Conservation (phyloP, 805 yeast species). For the Metschnikowia drakensbergensis region DNA sequence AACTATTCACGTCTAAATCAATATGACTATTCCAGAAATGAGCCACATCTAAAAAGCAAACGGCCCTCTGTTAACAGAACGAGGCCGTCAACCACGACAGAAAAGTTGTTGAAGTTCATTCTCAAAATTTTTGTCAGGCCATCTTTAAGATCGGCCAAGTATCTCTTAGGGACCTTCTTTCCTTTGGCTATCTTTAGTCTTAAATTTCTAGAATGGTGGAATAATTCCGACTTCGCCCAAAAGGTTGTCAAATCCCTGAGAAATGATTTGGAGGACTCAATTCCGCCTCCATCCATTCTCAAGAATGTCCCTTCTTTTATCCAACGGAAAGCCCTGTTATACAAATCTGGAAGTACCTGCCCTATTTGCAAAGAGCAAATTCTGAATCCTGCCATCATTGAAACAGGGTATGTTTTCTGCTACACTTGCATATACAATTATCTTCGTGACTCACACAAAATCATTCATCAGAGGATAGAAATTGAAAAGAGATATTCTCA, state of each 20-base stretch:
- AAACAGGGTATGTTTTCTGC: conserved; percentile 88
- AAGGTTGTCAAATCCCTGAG: conserved; percentile 49
- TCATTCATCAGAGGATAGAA: conserved; percentile 19
- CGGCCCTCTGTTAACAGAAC: conserved; percentile 23
- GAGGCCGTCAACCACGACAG: conserved; percentile 40
- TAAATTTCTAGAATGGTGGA: conserved; percentile 93
- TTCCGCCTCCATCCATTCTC: conserved; percentile 46
- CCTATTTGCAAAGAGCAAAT: conserved; percentile 65
- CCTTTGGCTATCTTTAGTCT: conserved; percentile 79
- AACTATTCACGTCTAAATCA: conserved; percentile 61
- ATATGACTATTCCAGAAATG: conserved; percentile 45
- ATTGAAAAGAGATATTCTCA: conserved; percentile 14
- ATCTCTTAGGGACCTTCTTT: conserved; percentile 50
- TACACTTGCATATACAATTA: conserved; percentile 77
- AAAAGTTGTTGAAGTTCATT: conserved; percentile 28
- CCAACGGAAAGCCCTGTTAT: conserved; percentile 19
- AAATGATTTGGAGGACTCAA: conserved; percentile 42
- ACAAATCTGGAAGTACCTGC: conserved; percentile 44
- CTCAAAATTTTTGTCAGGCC: conserved; percentile 23
- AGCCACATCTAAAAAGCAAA: conserved; percentile 14
- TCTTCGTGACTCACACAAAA: conserved; percentile 46
- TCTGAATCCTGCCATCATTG: conserved; percentile 79
- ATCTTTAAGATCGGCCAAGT: conserved; percentile 29
- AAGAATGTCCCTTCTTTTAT: conserved; percentile 14
- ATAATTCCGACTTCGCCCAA: conserved; percentile 65